Evolutionary conservation across 2,329 filamentous ascomycete species (phyloP), one percentile per base, ranked within the genome.

Genomic region (Akanthomyces uredinophilus): DNA sequence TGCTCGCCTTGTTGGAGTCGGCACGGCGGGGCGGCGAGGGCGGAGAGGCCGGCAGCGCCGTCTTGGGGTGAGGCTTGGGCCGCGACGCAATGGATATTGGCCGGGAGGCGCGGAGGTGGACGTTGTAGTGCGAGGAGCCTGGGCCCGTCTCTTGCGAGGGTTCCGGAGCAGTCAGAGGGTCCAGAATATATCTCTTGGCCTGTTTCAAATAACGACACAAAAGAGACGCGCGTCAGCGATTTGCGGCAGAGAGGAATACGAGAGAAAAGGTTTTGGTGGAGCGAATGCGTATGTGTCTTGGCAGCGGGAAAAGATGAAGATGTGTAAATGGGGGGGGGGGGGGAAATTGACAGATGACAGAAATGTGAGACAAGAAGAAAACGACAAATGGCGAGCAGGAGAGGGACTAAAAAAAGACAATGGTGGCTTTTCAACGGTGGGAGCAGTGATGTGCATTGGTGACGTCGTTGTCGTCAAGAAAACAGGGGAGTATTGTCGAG

Each of bases 61-160:
- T 11, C 32, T 35, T 35, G 32, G 32, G 4, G 32, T 35, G 32
- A 35, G 32, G 32, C 7, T 5, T 35, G 32, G 35, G 50, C 13
- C n/a, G 37, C 37, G 39, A 24, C 6, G 41, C 41, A 16, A 39
- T 22, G 27, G 52, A 20, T 32, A 32, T 44, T 43, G 57, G n/a
- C 16, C 52, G 61, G 27, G 44, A 66, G 3, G 65, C 56, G 44
- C 66, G 64, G 53, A 67, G 70, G 20, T 66, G 69, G 61, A 66
- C 65, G 59, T 71, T 73, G 78, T 79, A 73, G 68, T 86, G 83
- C 65, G 84, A 83, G 4, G 79, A 78, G 63, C 84, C 84, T n/a
- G 83, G 83, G 8, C 88, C 87, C 53, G 85, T 88, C 70, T 89
- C 85, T 65, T 88, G 83, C 64, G 80, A 84, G 16, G 88, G 88